phyloP scores from a whole-genome alignment of 371 early-diverging fungal genomes.

The Batkoa obscura region DNA sequence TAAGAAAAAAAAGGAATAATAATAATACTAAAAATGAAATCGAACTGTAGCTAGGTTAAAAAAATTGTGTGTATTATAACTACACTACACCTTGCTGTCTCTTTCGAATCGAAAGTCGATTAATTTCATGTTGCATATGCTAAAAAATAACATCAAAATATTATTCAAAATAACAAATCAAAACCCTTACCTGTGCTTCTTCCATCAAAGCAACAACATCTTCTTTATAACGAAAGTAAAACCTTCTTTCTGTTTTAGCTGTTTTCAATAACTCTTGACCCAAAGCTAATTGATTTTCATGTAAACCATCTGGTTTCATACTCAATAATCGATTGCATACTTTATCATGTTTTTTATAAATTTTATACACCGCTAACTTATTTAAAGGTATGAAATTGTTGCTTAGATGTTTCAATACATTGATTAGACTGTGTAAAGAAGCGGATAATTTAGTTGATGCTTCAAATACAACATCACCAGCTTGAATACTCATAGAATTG shows the following conservation, averaged over 20 bases:
- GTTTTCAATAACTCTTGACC: background rate
- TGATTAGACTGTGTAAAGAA: slow-evolving; percentile 3
- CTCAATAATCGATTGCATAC: background rate
- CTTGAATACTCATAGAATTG: background rate
- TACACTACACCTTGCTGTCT: too few relatives aligned
- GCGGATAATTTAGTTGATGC: background rate
- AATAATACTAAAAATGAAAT: too few relatives aligned
- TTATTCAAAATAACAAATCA: background rate
- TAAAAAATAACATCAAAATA: background rate
- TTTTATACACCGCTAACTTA: slow-evolving; percentile 8
- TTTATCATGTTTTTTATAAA: slow-evolving; percentile 8
- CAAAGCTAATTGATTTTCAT: background rate
- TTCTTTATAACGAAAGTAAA: background rate
- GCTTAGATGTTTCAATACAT: slow-evolving; percentile 1
- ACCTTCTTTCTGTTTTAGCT: slow-evolving; percentile 2
- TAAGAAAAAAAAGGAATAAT: too few relatives aligned
- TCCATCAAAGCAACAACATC: background rate
- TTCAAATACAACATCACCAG: background rate
- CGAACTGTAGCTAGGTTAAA: too few relatives aligned
- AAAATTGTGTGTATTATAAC: too few relatives aligned
- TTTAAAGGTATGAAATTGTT: slow-evolving; percentile 4
- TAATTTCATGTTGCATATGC: slow-evolving; percentile 2
- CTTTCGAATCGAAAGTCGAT: background rate
- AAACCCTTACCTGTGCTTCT: slow-evolving; percentile 1
- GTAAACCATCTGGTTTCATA: background rate